These are phyloP conservation scores for Kokia cookei DNA, from an alignment of 441 rosid genomes.

Conservation along the genomic window DNA sequence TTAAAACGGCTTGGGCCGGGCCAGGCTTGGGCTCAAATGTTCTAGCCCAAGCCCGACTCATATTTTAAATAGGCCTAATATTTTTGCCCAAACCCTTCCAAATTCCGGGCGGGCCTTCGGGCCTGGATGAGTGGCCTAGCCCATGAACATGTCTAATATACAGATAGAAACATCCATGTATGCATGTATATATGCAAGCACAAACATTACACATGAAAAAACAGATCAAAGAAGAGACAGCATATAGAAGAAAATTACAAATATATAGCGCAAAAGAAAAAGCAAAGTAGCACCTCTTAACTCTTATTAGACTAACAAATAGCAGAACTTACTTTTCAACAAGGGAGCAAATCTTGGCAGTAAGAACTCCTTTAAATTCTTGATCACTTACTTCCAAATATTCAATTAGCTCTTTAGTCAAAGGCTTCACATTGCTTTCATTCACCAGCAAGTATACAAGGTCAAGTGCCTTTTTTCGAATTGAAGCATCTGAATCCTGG, in stretches of 20 bases:
- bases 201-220: background rate
- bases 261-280: constrained; percentile 6
- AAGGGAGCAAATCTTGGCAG: constrained; percentile 93
- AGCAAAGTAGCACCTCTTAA: constrained; percentile 4
- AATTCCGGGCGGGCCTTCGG: no score
- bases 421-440: constrained; percentile 85
- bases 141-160: background rate
- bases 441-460: constrained; percentile 84
- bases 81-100: no score
- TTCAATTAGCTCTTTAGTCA: constrained; percentile 88
- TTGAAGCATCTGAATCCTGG: constrained; percentile 99
- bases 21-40: no score
- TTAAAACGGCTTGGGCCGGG: no score
- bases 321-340: constrained; percentile 81
- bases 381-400: constrained; percentile 92
- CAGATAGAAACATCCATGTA: background rate
- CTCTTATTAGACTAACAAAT: constrained; percentile 14
- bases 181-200: background rate
- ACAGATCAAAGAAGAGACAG: background rate
- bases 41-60: no score
- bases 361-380: constrained; percentile 96
- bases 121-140: no score
- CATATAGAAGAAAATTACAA: background rate
- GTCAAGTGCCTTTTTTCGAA: constrained; percentile 96
- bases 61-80: no score